Evolutionary conservation across 768 basidiomycete genomes (phyloP), one percentile per base, ranked within the genome.

Genomic region (Psilocybe azurescens): DNA sequence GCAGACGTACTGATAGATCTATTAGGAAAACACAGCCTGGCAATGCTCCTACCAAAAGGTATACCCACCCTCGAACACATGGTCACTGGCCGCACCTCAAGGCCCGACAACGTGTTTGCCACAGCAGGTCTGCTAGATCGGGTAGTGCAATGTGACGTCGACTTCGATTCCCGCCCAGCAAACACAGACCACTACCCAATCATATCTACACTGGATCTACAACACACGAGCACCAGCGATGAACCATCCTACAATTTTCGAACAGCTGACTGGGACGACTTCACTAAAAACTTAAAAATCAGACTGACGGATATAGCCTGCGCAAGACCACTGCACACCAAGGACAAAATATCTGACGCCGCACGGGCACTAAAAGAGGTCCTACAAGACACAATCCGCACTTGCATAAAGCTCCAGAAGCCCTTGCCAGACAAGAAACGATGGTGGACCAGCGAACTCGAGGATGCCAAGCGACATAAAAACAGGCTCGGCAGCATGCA

Each of bases 31-130:
- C 57, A 74, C 57, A 64, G 68, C 2, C 71, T 86, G 69, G 7
- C 58, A 0, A 77, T 79, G 78, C 56, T 69, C 0, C 74, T 86
- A 0, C 78, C 74, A 0, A 63, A 67, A 16, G 70, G 69, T 0
- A 67, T 71, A 0, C 80, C 78, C 0, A 86, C 79, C 0, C 70
- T 85, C 0, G 28, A 74, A 11, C 67, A 73, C 0, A 39, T 39
- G 0, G 47, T 29, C 1, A 72, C 78, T 0, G 73, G 75, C 14
- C 78, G 78, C 53, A 71, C 65, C 36, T 77, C 80, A 2, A 56
- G 78, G 5, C 74, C 75, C 1, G 81, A 85, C 69, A 84, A 86
- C 55, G 77, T 84, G 0, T 84, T 79, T 60, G 67, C 32, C 65
- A 75, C 4, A 44, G 51, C 0, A 38, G 58, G 0, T 30, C 75